A percentile compares a stretch with the other conserved stretches of the same genome.
Evolutionary conservation across 352 stramenopile genomes (phyloP).

Genomic region (Pythium pyrilobum): DNA sequence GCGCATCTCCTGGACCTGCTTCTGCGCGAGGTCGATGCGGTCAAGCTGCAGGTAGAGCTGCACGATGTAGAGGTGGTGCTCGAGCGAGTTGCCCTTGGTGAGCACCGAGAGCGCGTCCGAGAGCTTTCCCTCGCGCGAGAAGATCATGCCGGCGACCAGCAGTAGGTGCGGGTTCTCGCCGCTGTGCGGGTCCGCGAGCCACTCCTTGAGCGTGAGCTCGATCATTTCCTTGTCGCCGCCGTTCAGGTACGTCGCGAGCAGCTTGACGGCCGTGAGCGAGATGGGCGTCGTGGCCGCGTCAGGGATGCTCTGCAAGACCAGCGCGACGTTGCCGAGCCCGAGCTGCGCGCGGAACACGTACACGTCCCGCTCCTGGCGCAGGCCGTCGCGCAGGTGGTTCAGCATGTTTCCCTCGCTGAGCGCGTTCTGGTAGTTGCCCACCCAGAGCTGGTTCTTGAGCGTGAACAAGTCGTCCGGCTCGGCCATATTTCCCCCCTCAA

Average conservation of each 20-base stretch:
- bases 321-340: conserved; percentile 84
- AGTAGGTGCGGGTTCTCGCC: conserved; percentile 89
- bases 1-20: conserved; percentile 88
- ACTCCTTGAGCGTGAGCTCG: conserved; percentile 88
- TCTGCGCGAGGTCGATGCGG: conserved; percentile 89
- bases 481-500: conserved; percentile 43
- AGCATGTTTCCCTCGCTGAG: conserved; percentile 90
- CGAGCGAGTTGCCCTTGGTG: conserved; percentile 86
- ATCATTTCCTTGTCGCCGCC: conserved; percentile 84
- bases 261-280: conserved; percentile 78
- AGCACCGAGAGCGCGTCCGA: conserved; percentile 94
- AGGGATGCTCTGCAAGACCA: conserved; percentile 86
- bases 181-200: conserved; percentile 75
- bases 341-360: conserved; percentile 92
- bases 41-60: conserved; percentile 92
- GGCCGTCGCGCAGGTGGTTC: conserved; percentile 72
- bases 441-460: conserved; percentile 96
- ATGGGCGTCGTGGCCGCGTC: conserved; percentile 62
- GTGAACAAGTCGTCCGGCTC: conserved; percentile 98
- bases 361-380: conserved; percentile 92
- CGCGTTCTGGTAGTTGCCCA: conserved; percentile 95
- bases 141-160: conserved; percentile 93
- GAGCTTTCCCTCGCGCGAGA: conserved; percentile 86
- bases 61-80: conserved; percentile 89
- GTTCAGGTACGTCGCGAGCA: conserved; percentile 82